These are phyloP conservation scores for Yamadazyma olivae DNA, from an alignment of 805 yeast species.

Conservation along the genomic window DNA sequence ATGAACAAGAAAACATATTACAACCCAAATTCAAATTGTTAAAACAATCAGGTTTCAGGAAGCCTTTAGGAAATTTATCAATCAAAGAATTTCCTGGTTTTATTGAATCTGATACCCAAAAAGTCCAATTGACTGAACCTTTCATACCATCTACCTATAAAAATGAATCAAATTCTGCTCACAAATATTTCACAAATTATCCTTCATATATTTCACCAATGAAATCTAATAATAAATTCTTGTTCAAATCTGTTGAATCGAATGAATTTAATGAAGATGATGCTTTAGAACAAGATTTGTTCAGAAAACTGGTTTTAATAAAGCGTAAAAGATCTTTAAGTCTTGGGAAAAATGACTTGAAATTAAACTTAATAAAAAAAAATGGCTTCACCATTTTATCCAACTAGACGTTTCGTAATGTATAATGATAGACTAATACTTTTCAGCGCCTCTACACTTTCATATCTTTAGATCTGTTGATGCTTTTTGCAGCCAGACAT, in stretches of 20 bases:
- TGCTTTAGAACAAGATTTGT: conserved; percentile 19
- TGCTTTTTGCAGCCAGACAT: too few relatives aligned
- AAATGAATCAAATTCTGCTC: conserved; percentile 14
- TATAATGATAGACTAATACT: too few relatives aligned
- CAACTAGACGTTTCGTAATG: conserved; percentile 2
- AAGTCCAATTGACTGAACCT: conserved; percentile 7
- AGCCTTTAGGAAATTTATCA: conserved; percentile 10
- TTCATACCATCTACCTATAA: conserved; percentile 13
- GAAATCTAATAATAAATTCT: conserved; percentile 13
- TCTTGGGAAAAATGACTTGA: conserved; percentile 37
- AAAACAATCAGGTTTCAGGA: conserved; percentile 8
- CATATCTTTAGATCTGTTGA: too few relatives aligned
- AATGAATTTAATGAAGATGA: conserved; percentile 17
- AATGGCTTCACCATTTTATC: conserved; percentile 17
- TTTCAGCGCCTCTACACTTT: too few relatives aligned
- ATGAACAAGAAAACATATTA: conserved; percentile 37
- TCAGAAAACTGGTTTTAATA: conserved; percentile 17
- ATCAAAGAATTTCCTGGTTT: conserved; percentile 11
- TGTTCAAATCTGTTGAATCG: conserved; percentile 12
- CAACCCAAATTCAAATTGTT: conserved; percentile 13
- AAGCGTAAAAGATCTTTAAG: conserved; percentile 34
- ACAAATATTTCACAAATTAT: conserved; percentile 9
- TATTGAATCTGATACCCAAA: background rate
- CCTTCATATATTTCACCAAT: conserved; percentile 15
- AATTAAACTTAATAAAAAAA: conserved; percentile 30